A percentile compares a stretch with the other conserved stretches of the same genome.
phyloP scores from a whole-genome alignment of 176 grass and related monocot genomes.

The Alloteropsis semialata region DNA sequence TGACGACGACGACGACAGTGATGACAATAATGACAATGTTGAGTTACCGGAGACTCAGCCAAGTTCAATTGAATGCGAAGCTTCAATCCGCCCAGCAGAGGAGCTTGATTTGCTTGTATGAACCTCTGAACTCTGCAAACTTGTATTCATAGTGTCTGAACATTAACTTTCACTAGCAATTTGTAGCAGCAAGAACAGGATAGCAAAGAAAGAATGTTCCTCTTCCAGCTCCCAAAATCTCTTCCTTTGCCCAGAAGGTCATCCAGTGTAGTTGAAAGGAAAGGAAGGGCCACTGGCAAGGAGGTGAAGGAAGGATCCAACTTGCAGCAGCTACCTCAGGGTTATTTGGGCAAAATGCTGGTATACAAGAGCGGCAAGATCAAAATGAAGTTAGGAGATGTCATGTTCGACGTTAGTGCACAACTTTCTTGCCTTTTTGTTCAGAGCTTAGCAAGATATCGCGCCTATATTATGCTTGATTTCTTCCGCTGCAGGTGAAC shows the following conservation, averaged over 20 bases:
- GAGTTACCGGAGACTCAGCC: constrained; percentile 39
- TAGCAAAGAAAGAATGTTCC: constrained; percentile 49
- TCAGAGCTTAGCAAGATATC: background rate
- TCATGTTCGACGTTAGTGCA: constrained; percentile 64
- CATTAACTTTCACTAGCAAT: background rate
- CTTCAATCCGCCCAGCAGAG: constrained; percentile 45
- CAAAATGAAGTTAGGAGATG: constrained; percentile 87
- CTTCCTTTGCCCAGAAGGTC: constrained; percentile 43
- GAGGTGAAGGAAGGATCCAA: constrained; percentile 53
- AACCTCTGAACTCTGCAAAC: background rate
- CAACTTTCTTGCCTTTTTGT: background rate
- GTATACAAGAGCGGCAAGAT: constrained; percentile 80
- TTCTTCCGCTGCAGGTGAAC: constrained; percentile 48
- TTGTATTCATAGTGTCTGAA: background rate
- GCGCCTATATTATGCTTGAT: background rate
- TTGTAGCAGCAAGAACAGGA: constrained; percentile 35
- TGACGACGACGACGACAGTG: background rate
- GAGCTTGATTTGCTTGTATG: constrained; percentile 62
- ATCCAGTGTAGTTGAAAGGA: constrained; percentile 34
- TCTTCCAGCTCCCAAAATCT: constrained; percentile 71
- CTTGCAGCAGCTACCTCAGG: constrained; percentile 60
- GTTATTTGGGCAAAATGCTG: constrained; percentile 72
- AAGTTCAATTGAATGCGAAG: constrained; percentile 61
- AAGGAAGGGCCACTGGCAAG: constrained; percentile 30
- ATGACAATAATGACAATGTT: background rate